Percentiles rank a stretch among this genome's conserved stretches.
phyloP scores from a whole-genome alignment of 495 filamentous ascomycete species.

The Penicillium malachiteum region DNA sequence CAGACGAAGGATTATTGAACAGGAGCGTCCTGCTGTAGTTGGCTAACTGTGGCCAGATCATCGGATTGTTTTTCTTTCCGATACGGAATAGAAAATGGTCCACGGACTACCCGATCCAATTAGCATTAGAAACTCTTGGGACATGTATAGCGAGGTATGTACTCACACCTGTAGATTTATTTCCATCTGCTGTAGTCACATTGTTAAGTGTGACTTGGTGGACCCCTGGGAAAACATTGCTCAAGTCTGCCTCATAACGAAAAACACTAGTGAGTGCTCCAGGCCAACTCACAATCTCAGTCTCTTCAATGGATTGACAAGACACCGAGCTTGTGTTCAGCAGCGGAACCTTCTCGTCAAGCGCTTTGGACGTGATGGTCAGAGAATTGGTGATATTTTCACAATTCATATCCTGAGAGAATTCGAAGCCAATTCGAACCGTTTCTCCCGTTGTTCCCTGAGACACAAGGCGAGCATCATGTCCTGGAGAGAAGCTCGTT shows the following conservation, averaged over 20 bases:
- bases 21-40: constrained; percentile 42
- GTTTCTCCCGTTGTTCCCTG: constrained; percentile 35
- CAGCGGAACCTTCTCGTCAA: constrained; percentile 36
- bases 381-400: constrained; percentile 49
- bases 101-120: constrained; percentile 42
- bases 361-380: constrained; percentile 51
- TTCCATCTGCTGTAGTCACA: constrained; percentile 32
- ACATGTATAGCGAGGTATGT: not conserved
- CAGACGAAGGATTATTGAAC: constrained; percentile 31
- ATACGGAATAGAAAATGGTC: constrained; percentile 59
- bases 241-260: constrained; percentile 34
- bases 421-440: constrained; percentile 54
- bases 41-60: constrained; percentile 55
- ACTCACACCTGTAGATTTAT: constrained; percentile 36
- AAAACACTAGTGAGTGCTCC: constrained; percentile 36
- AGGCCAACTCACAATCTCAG: constrained; percentile 23
- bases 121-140: not conserved
- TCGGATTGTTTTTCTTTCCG: constrained; percentile 56
- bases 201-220: constrained; percentile 48
- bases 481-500: constrained; percentile 61
- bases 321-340: constrained; percentile 39
- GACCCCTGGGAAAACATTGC: constrained; percentile 49
- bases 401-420: constrained; percentile 64
- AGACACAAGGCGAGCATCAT: constrained; percentile 47
- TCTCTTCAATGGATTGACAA: constrained; percentile 33